A percentile compares a stretch with the other conserved stretches of the same genome.
Evolutionary conservation across 2,329 filamentous ascomycete species (phyloP).

Genomic region (Pseudogymnoascus sp.): DNA sequence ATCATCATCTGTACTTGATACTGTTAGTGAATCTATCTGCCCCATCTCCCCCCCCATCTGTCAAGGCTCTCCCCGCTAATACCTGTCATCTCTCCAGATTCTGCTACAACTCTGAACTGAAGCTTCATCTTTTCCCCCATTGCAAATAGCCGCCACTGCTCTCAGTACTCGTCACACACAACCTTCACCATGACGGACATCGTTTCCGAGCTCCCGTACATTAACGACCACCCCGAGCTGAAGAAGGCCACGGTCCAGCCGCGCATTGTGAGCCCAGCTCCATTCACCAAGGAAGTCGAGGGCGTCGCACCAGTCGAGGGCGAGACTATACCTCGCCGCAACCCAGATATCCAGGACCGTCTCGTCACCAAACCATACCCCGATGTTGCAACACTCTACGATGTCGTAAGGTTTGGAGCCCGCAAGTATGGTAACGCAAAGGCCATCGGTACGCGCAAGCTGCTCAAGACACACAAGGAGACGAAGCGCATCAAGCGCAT

Average conservation of each 20-base stretch:
- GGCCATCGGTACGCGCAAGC: conserved; percentile 61
- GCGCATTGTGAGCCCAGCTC: conserved; percentile 35
- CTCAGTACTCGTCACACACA: background rate
- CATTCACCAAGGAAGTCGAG: conserved; percentile 54
- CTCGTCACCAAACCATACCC: conserved; percentile 48
- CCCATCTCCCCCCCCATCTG: background rate
- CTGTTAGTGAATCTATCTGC: background rate
- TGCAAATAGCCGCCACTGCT: background rate
- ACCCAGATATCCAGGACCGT: conserved; percentile 48
- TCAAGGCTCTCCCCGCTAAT: background rate
- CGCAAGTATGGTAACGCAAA: conserved; percentile 58
- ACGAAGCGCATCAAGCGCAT: conserved; percentile 61
- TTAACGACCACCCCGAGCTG: conserved; percentile 15
- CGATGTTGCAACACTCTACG: conserved; percentile 63
- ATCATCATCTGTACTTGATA: background rate
- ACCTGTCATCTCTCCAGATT: background rate
- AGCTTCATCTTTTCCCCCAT: background rate
- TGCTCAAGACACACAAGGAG: conserved; percentile 71
- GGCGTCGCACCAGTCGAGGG: conserved; percentile 50
- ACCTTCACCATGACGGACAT: conserved; percentile 8
- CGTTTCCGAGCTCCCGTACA: conserved; percentile 4
- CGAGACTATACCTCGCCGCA: conserved; percentile 60
- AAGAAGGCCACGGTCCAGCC: conserved; percentile 27
- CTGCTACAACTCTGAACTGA: background rate
- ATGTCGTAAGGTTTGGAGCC: conserved; percentile 63